A percentile compares a stretch with the other conserved stretches of the same genome.
phyloP scores from a whole-genome alignment of 225 moss, liverwort and hornwort species.

The Takakia lepidozioides region DNA sequence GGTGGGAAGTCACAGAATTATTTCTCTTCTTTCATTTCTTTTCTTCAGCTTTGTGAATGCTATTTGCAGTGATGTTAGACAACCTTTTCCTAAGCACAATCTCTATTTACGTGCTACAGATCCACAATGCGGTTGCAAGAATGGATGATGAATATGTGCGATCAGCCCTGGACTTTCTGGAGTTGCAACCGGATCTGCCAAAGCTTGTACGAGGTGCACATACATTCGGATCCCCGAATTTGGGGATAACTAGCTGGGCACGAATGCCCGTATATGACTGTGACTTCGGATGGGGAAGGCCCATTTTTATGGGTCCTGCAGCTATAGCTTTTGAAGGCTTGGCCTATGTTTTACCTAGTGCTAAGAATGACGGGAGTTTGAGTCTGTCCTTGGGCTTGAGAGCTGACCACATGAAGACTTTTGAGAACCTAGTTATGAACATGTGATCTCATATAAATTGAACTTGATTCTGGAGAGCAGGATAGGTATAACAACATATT shows the following conservation, averaged over 20 bases:
- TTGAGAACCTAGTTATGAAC: constrained; percentile 28
- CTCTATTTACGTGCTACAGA: too few species aligned
- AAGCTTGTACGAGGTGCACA: constrained; percentile 61
- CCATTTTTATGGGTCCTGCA: constrained; percentile 95
- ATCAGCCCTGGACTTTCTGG: constrained; percentile 81
- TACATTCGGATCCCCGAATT: constrained; percentile 77
- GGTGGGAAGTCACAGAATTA: too few species aligned
- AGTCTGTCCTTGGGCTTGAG: constrained; percentile 67
- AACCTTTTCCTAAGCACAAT: too few species aligned
- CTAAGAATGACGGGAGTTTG: constrained; percentile 64
- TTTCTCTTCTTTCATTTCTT: too few species aligned
- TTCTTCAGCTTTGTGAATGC: too few species aligned
- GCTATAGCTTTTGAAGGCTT: constrained; percentile 81
- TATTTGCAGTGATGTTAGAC: too few species aligned
- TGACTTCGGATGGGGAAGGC: constrained; percentile 92
- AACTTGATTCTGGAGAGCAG: too few species aligned
- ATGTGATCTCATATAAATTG: constrained; percentile 20
- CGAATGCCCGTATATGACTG: constrained; percentile 88
- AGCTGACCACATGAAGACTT: constrained; percentile 73
- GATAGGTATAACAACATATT: too few species aligned
- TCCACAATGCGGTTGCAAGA: constrained; percentile 53
- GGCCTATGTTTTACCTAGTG: constrained; percentile 58
- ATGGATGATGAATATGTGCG: constrained; percentile 82
- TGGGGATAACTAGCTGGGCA: constrained; percentile 98
- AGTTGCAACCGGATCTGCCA: constrained; percentile 57